phyloP scores from a whole-genome alignment of 768 basidiomycete genomes.

The Tulasnella sp. region DNA sequence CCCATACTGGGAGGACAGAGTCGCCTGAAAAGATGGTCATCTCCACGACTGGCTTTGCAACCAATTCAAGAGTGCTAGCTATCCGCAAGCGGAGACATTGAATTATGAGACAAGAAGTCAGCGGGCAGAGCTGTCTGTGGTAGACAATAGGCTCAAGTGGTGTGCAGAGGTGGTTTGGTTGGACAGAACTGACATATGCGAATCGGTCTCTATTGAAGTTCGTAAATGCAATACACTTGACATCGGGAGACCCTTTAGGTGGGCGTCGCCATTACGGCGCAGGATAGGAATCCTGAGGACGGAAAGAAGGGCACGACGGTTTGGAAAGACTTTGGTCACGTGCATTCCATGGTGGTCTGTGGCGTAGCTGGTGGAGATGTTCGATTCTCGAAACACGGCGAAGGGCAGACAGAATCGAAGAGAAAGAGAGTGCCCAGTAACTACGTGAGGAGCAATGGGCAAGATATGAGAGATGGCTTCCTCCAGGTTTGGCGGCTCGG shows the following conservation, averaged over 20 bases:
- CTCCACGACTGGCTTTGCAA: neutral
- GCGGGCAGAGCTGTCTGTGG: neutral
- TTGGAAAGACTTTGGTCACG: neutral
- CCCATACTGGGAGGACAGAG: neutral
- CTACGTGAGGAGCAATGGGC: neutral
- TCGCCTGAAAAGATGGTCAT: neutral
- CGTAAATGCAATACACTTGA: neutral
- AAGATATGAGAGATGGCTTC: neutral
- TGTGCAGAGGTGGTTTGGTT: neutral
- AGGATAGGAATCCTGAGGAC: neutral
- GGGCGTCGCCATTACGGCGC: neutral
- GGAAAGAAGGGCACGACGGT: too few species aligned
- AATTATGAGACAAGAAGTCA: neutral
- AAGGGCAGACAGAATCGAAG: too few species aligned
- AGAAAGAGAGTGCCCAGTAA: neutral
- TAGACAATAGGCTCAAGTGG: neutral
- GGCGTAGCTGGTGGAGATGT: too few species aligned
- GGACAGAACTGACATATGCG: neutral
- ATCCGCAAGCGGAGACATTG: neutral
- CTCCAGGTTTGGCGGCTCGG: neutral
- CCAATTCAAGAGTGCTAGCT: neutral
- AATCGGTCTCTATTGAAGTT: neutral
- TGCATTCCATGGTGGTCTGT: neutral
- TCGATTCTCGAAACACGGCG: too few species aligned
- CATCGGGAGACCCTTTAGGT: neutral